A percentile compares a stretch with the other conserved stretches of the same genome.
Evolutionary conservation across 352 stramenopile genomes (phyloP).

Genomic region (Peronospora destructor): DNA sequence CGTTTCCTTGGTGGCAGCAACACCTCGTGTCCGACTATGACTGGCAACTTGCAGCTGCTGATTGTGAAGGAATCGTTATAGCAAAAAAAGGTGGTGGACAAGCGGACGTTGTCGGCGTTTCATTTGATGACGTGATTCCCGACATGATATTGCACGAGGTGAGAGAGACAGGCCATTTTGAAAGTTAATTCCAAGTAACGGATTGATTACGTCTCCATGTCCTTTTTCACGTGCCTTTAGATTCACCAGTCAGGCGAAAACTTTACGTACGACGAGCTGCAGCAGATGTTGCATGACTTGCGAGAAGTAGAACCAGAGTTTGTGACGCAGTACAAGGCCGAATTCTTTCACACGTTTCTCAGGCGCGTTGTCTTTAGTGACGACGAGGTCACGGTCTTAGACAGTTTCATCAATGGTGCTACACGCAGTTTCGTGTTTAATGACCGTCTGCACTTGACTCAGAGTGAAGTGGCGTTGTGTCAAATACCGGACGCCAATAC

Average conservation of each 20-base stretch:
- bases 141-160: constrained; percentile 68
- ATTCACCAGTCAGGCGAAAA: constrained; percentile 72
- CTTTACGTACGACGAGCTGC: constrained; percentile 61
- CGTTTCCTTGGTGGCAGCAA: constrained; percentile 79
- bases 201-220: not conserved
- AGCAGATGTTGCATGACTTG: constrained; percentile 52
- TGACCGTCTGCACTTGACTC: constrained; percentile 57
- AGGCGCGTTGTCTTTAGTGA: constrained; percentile 45
- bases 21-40: constrained; percentile 74
- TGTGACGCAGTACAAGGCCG: constrained; percentile 45
- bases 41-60: constrained; percentile 48
- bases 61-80: constrained; percentile 60
- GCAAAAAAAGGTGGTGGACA: not conserved
- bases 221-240: constrained; percentile 15
- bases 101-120: constrained; percentile 12
- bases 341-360: constrained; percentile 53
- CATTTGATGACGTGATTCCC: constrained; percentile 48
- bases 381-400: constrained; percentile 52
- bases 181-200: not conserved
- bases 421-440: constrained; percentile 72
- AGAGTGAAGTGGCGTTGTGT: constrained; percentile 56
- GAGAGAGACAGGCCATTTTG: constrained; percentile 1
- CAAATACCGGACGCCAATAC: constrained; percentile 5
- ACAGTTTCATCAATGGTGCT: constrained; percentile 42
- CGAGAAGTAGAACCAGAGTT: constrained; percentile 49